A percentile compares a stretch with the other conserved stretches of the same genome.
These are phyloP conservation scores for Aegilops sharonensis DNA, from an alignment of 176 grass and related monocot species.

Conservation along the genomic window DNA sequence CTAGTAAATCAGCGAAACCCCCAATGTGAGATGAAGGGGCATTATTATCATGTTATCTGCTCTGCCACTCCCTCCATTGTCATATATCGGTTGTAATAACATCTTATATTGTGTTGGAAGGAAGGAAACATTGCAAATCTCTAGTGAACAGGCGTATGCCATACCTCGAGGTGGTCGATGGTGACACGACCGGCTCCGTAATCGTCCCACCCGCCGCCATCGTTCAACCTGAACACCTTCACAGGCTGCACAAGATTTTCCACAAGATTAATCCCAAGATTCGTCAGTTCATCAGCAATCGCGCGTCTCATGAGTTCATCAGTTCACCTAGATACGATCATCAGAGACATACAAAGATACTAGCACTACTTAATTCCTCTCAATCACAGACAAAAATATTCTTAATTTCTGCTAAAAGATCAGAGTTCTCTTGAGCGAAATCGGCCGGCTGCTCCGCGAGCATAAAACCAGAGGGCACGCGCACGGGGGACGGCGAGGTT, in stretches of 20 bases:
- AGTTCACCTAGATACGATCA: background rate
- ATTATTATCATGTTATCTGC: background rate
- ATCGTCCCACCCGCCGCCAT: constrained; percentile 52
- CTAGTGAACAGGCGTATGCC: background rate
- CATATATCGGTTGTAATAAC: no score
- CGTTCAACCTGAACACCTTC: constrained; percentile 42
- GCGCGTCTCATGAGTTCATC: background rate
- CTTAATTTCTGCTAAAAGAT: background rate
- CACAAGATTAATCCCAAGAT: background rate
- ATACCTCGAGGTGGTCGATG: constrained; percentile 50
- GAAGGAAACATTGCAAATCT: background rate
- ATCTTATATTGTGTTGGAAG: no score
- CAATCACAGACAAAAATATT: background rate
- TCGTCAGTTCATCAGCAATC: background rate
- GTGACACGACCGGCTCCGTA: constrained; percentile 44
- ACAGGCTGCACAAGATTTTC: constrained; percentile 35
- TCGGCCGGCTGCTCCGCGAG: background rate
- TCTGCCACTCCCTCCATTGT: no score
- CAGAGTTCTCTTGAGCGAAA: background rate
- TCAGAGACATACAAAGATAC: no score
- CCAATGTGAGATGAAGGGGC: background rate
- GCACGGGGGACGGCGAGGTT: background rate
- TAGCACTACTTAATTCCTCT: background rate
- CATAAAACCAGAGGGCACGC: background rate
- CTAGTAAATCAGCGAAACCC: background rate